phyloP scores from a whole-genome alignment of 1,284 basidiomycete species.

The Flammula alnicola region DNA sequence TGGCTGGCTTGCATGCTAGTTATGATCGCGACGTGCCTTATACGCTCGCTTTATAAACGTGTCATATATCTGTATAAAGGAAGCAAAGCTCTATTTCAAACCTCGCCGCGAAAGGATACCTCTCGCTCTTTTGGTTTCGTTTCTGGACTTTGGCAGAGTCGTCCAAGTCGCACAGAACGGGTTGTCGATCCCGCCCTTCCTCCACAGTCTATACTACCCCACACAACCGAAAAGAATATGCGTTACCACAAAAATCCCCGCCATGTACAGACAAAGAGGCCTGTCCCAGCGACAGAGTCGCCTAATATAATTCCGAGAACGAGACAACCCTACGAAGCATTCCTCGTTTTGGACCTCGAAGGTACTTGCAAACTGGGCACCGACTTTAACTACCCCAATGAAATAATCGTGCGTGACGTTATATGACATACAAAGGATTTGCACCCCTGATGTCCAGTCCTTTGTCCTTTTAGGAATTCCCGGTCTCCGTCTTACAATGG shows the following conservation, averaged over 20 bases:
- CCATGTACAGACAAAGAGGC: constrained; percentile 27
- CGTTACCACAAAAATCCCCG: constrained; percentile 29
- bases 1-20: constrained; percentile 23
- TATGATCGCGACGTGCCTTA: constrained; percentile 36
- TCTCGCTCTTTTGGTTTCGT: background rate
- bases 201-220: constrained; percentile 6
- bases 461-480: constrained; percentile 70
- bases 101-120: constrained; percentile 8
- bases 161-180: background rate
- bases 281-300: background rate
- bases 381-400: constrained; percentile 83
- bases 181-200: background rate
- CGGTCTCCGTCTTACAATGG: constrained; percentile 89
- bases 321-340: constrained; percentile 69
- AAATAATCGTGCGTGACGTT: constrained; percentile 79
- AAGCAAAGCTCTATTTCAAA: constrained; percentile 11
- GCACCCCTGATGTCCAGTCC: constrained; percentile 4
- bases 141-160: constrained; percentile 1
- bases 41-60: constrained; percentile 32
- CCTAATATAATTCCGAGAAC: constrained; percentile 15
- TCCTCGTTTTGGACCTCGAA: constrained; percentile 87
- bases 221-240: constrained; percentile 24
- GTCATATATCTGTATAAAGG: constrained; percentile 21
- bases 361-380: constrained; percentile 80
- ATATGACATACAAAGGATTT: constrained; percentile 12